A percentile compares a stretch with the other conserved stretches of the same genome.
These are phyloP conservation scores for Pachysandra terminalis DNA, from an alignment of 164 flowering plant species.

Conservation along the genomic window DNA sequence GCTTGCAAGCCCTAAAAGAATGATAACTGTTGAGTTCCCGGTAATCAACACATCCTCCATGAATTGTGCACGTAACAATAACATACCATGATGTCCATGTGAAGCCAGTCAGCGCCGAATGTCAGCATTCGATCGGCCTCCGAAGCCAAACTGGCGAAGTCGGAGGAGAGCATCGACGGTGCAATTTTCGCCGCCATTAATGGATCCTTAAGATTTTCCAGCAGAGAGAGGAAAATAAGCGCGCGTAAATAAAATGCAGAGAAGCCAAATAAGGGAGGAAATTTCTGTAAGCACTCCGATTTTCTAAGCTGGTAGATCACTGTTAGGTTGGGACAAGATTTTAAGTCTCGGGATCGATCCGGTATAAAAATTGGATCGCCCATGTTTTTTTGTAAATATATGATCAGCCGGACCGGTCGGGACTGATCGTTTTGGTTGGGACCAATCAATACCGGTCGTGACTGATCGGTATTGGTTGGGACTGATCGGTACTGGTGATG, in stretches of 20 bases:
- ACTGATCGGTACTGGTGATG: no score
- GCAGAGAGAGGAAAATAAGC: conserved; percentile 1
- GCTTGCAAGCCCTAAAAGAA: neutral
- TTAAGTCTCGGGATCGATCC: no score
- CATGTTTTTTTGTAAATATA: no score
- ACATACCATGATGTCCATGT: conserved; percentile 97
- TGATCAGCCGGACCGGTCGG: no score
- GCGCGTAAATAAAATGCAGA: neutral
- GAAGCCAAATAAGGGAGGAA: neutral
- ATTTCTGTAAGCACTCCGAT: neutral
- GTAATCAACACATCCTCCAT: no score
- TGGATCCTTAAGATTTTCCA: neutral
- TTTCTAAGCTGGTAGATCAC: neutral
- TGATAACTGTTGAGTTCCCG: no score
- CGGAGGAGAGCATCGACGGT: conserved; percentile 97
- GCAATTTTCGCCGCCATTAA: conserved; percentile 66
- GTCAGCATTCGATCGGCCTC: conserved; percentile 84
- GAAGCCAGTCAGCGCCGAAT: conserved; percentile 97
- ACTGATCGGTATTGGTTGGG: no score
- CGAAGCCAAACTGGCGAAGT: conserved; percentile 87
- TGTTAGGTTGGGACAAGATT: no score
- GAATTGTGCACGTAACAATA: neutral
- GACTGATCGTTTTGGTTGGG: no score
- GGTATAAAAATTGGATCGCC: no score
- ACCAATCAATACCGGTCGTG: no score